These are phyloP conservation scores for Pleodorina starrii DNA, from an alignment of 139 green algal genomes.

Conservation along the genomic window DNA sequence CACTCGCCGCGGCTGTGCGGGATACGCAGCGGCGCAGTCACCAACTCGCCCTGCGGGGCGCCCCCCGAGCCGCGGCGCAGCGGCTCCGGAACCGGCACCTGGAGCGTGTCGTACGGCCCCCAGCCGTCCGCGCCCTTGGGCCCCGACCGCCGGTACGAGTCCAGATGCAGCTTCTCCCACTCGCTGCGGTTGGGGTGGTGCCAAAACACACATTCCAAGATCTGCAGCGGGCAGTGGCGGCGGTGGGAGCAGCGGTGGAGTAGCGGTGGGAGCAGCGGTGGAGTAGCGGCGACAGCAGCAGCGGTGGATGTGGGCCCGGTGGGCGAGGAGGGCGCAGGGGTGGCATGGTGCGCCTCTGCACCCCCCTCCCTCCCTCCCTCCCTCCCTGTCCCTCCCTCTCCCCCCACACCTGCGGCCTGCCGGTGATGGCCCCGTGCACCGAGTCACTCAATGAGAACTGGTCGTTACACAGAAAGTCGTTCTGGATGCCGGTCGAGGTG, in stretches of 20 bases:
- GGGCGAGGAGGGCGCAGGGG: too few species aligned
- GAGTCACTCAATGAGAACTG: conserved; percentile 25
- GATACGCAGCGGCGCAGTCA: neutral
- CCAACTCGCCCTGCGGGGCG: neutral
- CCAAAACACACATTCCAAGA: conserved; percentile 41
- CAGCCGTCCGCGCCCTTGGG: neutral
- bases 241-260: too few species aligned
- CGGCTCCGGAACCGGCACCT: neutral
- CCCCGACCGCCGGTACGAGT: neutral
- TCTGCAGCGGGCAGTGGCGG: neutral
- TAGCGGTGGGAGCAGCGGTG: too few species aligned
- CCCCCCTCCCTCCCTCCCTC: neutral
- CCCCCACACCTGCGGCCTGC: conserved; percentile 26
- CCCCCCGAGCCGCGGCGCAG: neutral
- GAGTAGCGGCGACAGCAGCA: too few species aligned
- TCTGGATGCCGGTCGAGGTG: neutral
- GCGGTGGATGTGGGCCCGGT: too few species aligned
- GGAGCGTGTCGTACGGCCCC: conserved; percentile 1
- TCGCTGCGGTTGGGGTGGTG: neutral
- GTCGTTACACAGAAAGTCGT: conserved; percentile 36
- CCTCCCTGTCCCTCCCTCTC: neutral
- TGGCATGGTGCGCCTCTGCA: too few species aligned
- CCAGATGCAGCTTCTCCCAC: conserved; percentile 23
- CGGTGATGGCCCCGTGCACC: conserved; percentile 22
- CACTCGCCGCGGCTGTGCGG: conserved; percentile 20